A percentile compares a stretch with the other conserved stretches of the same genome.
Conservation (phyloP, 1,284 basidiomycete genomes). For the Trichosporon sp. region DNA sequence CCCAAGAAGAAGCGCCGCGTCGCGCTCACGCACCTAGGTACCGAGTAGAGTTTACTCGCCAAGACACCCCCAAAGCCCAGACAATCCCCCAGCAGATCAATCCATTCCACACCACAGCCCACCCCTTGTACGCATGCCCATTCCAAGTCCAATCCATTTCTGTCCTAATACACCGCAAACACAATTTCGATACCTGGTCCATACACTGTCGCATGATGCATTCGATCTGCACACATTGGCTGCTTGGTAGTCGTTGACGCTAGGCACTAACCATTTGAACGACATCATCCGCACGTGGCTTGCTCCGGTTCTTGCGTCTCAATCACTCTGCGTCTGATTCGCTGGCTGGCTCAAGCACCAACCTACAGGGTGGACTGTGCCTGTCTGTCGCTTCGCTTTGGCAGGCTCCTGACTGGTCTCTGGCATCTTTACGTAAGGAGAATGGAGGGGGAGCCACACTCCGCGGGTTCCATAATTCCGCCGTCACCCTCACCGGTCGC, state of each 20-base stretch:
- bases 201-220: slow-evolving; percentile 9
- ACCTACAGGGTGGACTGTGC: not conserved
- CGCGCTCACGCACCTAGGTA: slow-evolving; percentile 65
- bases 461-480: slow-evolving; percentile 11
- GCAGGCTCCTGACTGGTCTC: not conserved
- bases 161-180: not conserved
- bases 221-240: not conserved
- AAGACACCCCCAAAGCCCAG: not conserved
- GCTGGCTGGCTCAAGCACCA: not conserved
- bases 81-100: not conserved
- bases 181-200: slow-evolving; percentile 1
- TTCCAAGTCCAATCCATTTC: not conserved
- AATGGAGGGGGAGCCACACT: not conserved
- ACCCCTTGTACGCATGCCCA: slow-evolving; percentile 5
- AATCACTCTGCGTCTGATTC: not conserved
- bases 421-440: not conserved
- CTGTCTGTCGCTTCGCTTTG: not conserved
- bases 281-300: slow-evolving; percentile 9
- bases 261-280: not conserved
- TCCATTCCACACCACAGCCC: not conserved
- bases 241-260: not conserved
- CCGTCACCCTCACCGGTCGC: not conserved
- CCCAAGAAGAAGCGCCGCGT: slow-evolving; percentile 90
- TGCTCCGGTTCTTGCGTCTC: not conserved
- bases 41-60: slow-evolving; percentile 24